Evolutionary conservation across 805 yeast genomes (phyloP), one percentile per base, ranked within the genome.

Genomic region (Debaryomyces hansenii): DNA sequence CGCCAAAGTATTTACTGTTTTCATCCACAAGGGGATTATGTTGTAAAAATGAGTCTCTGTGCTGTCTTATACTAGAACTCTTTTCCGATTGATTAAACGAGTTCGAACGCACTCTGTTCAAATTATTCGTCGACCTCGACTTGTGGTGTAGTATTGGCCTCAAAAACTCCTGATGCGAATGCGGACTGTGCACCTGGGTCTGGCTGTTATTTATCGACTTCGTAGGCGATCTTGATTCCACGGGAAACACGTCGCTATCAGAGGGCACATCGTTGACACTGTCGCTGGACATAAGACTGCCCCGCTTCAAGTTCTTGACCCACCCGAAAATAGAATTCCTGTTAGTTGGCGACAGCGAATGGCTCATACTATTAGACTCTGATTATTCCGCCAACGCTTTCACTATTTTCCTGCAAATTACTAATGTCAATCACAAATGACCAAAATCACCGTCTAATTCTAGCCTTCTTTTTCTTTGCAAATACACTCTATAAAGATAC

Each of bases 1-100:
- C 90, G 12, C 97, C 97, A 55, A 75, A 94, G 86, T 47, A 94
- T 82, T 57, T 77, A 46, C 59, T 74, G 65, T 69, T 77, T 62
- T 59, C 80, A 65, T 64, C 79, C 49, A 62, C 70, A 54, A 63
- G 64, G 53, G 63, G 69, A 55, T 63, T 76, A 67, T 57, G 72
- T 53, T 60, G 77, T 56, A 79, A 57, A 51, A 78, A 79, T 3
- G 77, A 67, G 55, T 79, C 83, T 9, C 83, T 63, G 49, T 77
- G 81, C 48, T 73, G 78, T 48, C 78, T 64, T 15, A 76, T 59
- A 34, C 57, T 57, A 7, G 67, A 50, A n/a, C 56, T 58, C 49
- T 56, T 56, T 24, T 53, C 74, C 55, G 54, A 50, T 37, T 58
- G 66, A 54, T 56, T 46, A 60, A 64, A 48, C 43, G 64, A 53